phyloP scores from a whole-genome alignment of 139 green algal genomes.

The Ettlia oleoabundans region DNA sequence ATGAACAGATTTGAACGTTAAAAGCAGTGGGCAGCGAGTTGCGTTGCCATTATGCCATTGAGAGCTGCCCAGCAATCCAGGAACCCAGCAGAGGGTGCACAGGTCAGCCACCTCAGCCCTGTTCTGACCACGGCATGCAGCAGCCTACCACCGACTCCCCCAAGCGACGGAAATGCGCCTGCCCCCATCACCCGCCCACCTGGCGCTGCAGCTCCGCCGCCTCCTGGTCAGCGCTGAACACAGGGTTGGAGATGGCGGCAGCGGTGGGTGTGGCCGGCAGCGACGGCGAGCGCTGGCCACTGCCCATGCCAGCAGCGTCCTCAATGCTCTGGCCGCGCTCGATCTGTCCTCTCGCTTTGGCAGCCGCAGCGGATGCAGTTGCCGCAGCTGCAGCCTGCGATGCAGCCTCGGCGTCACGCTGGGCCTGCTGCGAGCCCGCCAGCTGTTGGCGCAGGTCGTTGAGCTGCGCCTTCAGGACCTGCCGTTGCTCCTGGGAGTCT shows the following conservation, averaged over 20 bases:
- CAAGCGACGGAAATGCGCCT: no score
- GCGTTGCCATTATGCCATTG: no score
- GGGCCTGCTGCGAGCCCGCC: neutral
- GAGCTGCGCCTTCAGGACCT: constrained; percentile 17
- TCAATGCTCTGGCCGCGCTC: neutral
- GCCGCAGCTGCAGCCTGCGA: no score
- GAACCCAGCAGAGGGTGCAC: no score
- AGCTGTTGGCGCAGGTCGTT: neutral
- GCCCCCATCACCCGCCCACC: neutral
- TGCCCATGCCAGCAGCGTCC: neutral
- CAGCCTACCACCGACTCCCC: neutral
- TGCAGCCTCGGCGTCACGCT: neutral
- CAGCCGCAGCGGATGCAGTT: neutral
- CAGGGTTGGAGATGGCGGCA: constrained; percentile 14
- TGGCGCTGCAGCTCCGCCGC: constrained; percentile 15
- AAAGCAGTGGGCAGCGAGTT: neutral
- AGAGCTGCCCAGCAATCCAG: no score
- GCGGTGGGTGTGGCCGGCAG: constrained; percentile 11
- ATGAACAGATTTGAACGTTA: no score
- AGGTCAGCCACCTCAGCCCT: no score
- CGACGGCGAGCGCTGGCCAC: no score
- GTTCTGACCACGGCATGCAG: no score
- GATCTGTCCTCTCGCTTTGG: no score
- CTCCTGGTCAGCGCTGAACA: constrained; percentile 11
- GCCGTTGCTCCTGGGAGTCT: neutral